Base-by-base conservation (phyloP, 164 flowering plant genomes). In the Litsea cubeba region DNA sequence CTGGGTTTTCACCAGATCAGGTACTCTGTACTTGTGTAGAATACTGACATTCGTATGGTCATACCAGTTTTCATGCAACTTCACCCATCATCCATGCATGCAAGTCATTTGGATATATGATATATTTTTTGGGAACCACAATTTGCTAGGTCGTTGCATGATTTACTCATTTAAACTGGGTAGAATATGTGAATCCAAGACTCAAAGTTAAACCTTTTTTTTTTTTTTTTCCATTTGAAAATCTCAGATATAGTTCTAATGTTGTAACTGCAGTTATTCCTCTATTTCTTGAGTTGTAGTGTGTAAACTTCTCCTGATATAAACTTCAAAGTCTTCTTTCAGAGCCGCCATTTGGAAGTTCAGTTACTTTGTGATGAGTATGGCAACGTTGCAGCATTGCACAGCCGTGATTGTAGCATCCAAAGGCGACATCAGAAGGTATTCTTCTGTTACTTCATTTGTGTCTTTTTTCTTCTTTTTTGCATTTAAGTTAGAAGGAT, bases 351-450 rank as follows among this genome's bases (percentile, higher is more conserved):
- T 86, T 84, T 96, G 67, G 99, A 96, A 82, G 99, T 96, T 78
- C 99, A 96, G 84, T 80, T 96, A 76, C 90, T 96, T 1, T 96
- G 99, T 77, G 99, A 96, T 81, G 91, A 96, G 78, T 71, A 94
- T 87, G 98, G 98, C 67, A 96, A 94, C 83, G 99, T 92, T 78
- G 98, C 98, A 76, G 99, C 99, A 78, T 84, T 96, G 85, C 99
- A 96, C 72, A 96, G 99, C 72, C 97, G 99, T 81, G 99, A 96
- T 81, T 96, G 99, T 76, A 96, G 98, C 86, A 91, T 96, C 74
- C 99, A 96, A 77, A 94, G 99, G 83, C 86, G 99, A 76, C 99
- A 96, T 79, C 99, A 96, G 74, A 96, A 96, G 91, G 99, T 91
- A 69, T 65, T 77, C 70, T 12, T 71, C 40, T 35, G 40, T 63